Percentiles rank a stretch among this genome's conserved stretches.
Evolutionary conservation across 768 basidiomycete species (phyloP).

Genomic region (Boletus fagicola): DNA sequence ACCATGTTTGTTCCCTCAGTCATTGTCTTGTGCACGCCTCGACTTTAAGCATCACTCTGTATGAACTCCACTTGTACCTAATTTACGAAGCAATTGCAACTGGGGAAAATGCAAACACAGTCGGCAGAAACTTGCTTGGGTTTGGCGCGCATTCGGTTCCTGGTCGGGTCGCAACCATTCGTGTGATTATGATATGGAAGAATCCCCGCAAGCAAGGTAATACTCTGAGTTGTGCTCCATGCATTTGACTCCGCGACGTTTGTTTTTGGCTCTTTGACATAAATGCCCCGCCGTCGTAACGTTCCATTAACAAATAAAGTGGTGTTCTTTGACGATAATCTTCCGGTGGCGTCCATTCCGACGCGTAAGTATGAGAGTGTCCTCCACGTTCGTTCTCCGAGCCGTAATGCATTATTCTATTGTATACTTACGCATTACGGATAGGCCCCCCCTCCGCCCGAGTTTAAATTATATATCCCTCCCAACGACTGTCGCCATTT

Average conservation of each 20-base stretch:
- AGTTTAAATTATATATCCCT: slow-evolving; percentile 19
- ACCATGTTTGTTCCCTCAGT: slow-evolving; percentile 10
- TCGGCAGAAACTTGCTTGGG: background rate
- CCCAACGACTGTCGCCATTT: background rate
- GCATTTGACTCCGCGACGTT: background rate
- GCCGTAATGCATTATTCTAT: slow-evolving; percentile 19
- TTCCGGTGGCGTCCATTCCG: slow-evolving; percentile 21
- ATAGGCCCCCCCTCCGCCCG: slow-evolving; percentile 2
- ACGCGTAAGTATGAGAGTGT: slow-evolving; percentile 4
- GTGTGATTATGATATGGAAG: background rate
- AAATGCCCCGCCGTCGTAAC: background rate
- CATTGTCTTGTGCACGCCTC: background rate
- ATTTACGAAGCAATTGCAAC: slow-evolving; percentile 3
- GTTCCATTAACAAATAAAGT: slow-evolving; percentile 5
- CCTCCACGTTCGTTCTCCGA: slow-evolving; percentile 8
- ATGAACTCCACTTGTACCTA: slow-evolving; percentile 19
- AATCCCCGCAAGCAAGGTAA: background rate
- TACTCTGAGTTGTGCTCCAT: slow-evolving; percentile 2
- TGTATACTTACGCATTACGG: slow-evolving; percentile 16
- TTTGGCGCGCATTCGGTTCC: background rate
- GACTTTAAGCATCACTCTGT: background rate
- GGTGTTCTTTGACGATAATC: background rate
- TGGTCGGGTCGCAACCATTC: background rate
- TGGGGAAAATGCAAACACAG: background rate
- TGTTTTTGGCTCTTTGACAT: background rate